Evolutionary conservation across 768 basidiomycete species (phyloP).

Genomic region (Psilocybe subaeruginosa): DNA sequence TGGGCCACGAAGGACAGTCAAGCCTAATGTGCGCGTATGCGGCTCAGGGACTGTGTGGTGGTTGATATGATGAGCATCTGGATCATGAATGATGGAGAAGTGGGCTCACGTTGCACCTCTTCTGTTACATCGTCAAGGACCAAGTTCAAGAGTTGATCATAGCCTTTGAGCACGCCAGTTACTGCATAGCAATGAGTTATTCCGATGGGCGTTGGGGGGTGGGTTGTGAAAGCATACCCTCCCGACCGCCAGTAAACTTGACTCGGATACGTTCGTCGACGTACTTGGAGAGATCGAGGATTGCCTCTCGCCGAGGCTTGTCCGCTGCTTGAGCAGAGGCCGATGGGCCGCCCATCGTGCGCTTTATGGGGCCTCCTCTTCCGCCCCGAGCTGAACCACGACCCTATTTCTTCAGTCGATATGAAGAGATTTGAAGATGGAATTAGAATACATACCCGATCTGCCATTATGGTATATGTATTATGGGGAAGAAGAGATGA

Average conservation of each 20-base stretch:
- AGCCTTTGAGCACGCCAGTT: slow-evolving; percentile 91
- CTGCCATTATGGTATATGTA: slow-evolving; percentile 48
- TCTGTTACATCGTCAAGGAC: slow-evolving; percentile 97
- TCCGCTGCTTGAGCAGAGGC: slow-evolving; percentile 48
- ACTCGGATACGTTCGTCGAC: slow-evolving; percentile 91
- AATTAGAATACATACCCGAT: slow-evolving; percentile 52
- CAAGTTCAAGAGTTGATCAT: slow-evolving; percentile 94
- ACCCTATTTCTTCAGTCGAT: slow-evolving; percentile 51
- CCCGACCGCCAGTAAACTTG: slow-evolving; percentile 97
- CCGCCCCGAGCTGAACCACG: slow-evolving; percentile 54
- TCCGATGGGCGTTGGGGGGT: slow-evolving; percentile 12
- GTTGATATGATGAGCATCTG: neutral
- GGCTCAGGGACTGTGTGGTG: slow-evolving; percentile 60
- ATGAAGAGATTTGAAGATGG: slow-evolving; percentile 26
- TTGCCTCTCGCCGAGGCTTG: slow-evolving; percentile 90
- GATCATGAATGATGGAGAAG: neutral
- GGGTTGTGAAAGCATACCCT: slow-evolving; percentile 55
- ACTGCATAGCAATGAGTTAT: slow-evolving; percentile 48
- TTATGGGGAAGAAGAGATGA: slow-evolving; percentile 7
- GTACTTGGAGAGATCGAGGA: slow-evolving; percentile 94
- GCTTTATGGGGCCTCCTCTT: slow-evolving; percentile 48
- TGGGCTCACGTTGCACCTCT: slow-evolving; percentile 37
- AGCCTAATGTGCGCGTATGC: slow-evolving; percentile 69
- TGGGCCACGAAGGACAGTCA: slow-evolving; percentile 91
- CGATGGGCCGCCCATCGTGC: slow-evolving; percentile 48